Evolutionary conservation across 2,329 filamentous ascomycete genomes (phyloP).

Genomic region (Talaromyces albobiverticillius): DNA sequence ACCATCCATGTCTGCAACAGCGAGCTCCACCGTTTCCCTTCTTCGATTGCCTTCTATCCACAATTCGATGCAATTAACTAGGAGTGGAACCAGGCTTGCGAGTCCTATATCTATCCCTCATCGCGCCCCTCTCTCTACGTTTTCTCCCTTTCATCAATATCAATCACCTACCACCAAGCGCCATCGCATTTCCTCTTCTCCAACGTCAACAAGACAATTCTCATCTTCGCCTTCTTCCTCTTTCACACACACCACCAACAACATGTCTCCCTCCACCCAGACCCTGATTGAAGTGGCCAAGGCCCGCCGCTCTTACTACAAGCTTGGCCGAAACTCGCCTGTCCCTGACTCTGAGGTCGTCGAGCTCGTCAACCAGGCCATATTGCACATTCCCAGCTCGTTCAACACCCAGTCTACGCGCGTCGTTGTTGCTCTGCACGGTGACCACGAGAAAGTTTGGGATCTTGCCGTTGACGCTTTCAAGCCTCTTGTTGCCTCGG

Average conservation of each 20-base stretch:
- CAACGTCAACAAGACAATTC: slow-evolving; percentile 1
- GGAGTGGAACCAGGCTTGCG: neutral
- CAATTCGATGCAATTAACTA: neutral
- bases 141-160: neutral
- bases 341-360: slow-evolving; percentile 36
- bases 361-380: slow-evolving; percentile 42
- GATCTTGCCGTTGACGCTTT: slow-evolving; percentile 65
- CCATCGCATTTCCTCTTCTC: neutral
- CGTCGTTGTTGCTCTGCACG: slow-evolving; percentile 72
- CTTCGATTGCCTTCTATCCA: neutral
- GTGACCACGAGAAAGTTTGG: slow-evolving; percentile 87
- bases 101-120: slow-evolving; percentile 12
- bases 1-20: neutral
- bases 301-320: slow-evolving; percentile 35
- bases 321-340: slow-evolving; percentile 32
- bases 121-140: slow-evolving; percentile 1
- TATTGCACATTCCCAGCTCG: slow-evolving; percentile 69
- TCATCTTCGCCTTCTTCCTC: neutral
- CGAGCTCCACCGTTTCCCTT: neutral
- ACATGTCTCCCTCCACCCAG: slow-evolving; percentile 19
- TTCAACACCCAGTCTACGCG: slow-evolving; percentile 90
- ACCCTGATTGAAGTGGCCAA: slow-evolving; percentile 30
- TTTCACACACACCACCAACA: slow-evolving; percentile 7
- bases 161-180: neutral
- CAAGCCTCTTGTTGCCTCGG: slow-evolving; percentile 64